Evolutionary conservation across 768 basidiomycete genomes (phyloP).

Genomic region (Suillus luteus): DNA sequence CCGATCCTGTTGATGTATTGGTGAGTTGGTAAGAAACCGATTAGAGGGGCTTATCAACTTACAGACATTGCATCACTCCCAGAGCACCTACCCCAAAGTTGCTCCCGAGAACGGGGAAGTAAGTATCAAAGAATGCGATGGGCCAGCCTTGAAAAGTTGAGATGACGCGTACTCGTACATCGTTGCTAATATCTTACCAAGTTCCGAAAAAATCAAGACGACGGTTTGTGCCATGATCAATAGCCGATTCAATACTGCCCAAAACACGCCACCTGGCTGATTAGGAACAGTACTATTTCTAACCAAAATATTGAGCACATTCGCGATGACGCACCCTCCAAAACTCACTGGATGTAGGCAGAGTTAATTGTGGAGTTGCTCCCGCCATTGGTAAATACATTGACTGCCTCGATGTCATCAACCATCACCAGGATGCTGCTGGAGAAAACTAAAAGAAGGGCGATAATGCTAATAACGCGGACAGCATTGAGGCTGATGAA

Average conservation of each 20-base stretch:
- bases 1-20: slow-evolving; percentile 47
- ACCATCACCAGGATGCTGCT: slow-evolving; percentile 75
- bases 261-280: slow-evolving; percentile 90
- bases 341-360: slow-evolving; percentile 78
- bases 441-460: slow-evolving; percentile 78
- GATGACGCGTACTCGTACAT: neutral
- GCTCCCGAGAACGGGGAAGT: slow-evolving; percentile 87
- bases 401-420: slow-evolving; percentile 75
- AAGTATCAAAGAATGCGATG: slow-evolving; percentile 75
- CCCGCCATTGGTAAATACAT: slow-evolving; percentile 50
- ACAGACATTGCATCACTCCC: slow-evolving; percentile 87
- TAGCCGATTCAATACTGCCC: slow-evolving; percentile 85
- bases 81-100: slow-evolving; percentile 86
- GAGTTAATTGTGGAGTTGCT: slow-evolving; percentile 54
- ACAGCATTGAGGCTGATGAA: slow-evolving; percentile 81
- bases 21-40: slow-evolving; percentile 1
- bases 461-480: slow-evolving; percentile 74
- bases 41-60: slow-evolving; percentile 30
- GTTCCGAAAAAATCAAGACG: slow-evolving; percentile 55
- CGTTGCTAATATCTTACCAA: slow-evolving; percentile 38
- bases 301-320: slow-evolving; percentile 6
- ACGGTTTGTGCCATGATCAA: slow-evolving; percentile 82
- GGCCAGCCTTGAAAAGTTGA: slow-evolving; percentile 58
- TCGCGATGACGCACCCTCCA: too few species aligned
- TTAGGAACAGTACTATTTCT: slow-evolving; percentile 88